Conservation (phyloP, 2,329 filamentous ascomycete genomes). For the Pseudogymnoascus sp. region DNA sequence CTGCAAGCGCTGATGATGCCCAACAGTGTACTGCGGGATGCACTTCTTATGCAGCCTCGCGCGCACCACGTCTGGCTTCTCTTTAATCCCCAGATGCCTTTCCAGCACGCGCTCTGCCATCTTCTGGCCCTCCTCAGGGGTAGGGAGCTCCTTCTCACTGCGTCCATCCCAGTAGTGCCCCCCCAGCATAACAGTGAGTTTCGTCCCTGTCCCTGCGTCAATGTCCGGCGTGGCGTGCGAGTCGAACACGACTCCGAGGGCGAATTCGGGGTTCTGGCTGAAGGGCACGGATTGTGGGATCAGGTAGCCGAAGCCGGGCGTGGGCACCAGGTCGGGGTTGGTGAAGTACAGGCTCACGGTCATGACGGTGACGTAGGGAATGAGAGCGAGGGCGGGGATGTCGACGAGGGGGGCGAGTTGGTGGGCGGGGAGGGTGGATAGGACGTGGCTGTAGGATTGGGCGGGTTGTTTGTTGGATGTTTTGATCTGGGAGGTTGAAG, state of each 20-base stretch:
- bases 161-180: slow-evolving; percentile 78
- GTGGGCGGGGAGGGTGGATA: slow-evolving; percentile 49
- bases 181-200: slow-evolving; percentile 89
- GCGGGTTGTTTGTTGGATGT: slow-evolving; percentile 20
- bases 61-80: slow-evolving; percentile 52
- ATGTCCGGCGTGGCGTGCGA: slow-evolving; percentile 36
- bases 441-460: slow-evolving; percentile 46
- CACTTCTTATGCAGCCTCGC: slow-evolving; percentile 61
- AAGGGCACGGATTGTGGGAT: slow-evolving; percentile 67
- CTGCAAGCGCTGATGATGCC: slow-evolving; percentile 45
- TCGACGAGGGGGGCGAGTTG: slow-evolving; percentile 10
- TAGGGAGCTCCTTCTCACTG: slow-evolving; percentile 44
- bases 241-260: slow-evolving; percentile 89
- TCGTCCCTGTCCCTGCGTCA: slow-evolving; percentile 55
- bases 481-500: slow-evolving; percentile 27
- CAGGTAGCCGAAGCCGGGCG: slow-evolving; percentile 82
- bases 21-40: slow-evolving; percentile 84
- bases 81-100: slow-evolving; percentile 65
- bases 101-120: slow-evolving; percentile 65
- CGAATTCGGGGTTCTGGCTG: slow-evolving; percentile 71
- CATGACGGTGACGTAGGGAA: slow-evolving; percentile 73
- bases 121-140: slow-evolving; percentile 55
- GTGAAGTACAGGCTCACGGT: slow-evolving; percentile 85
- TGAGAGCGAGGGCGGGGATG: slow-evolving; percentile 45
- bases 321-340: slow-evolving; percentile 51